Base-by-base conservation (phyloP, 495 filamentous ascomycete genomes). In the Hyaloscypha variabilis region DNA sequence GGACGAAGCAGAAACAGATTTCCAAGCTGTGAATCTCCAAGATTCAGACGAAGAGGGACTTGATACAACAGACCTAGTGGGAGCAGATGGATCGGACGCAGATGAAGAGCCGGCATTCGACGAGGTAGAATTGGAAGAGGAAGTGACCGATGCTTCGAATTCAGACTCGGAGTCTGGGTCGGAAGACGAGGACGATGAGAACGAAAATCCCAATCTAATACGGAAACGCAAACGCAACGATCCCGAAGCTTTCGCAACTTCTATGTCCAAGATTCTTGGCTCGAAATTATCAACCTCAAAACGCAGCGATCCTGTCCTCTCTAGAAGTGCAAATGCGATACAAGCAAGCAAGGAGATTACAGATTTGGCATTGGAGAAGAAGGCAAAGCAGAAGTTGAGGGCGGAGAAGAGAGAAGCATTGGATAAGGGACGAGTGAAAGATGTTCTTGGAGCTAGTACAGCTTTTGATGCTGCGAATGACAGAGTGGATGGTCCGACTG, bases 231-330 rank as follows among this genome's bases (percentile, higher is more conserved):
- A 97, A 75, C 91, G 93, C 67, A 94, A 97, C 75, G 94, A 99
- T 77, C 93, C 95, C 14, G 78, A 82, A 62, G 92, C 90, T 54
- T 97, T 99, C 78, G 91, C 93, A 8, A 93, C 87, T 25, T 94
- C 93, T 46, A 95, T 99, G 72, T 87, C 88, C 69, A 93, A 93
- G 72, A 98, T 99, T 77, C 83, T 99, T 24, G 82, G 84, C 31
- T 91, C 90, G 61, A 98, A 98, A 78, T 82, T 98, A 3, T 88
- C 93, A 0, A 87, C 84, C 8, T 83, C 88, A 17, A 89, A 91
- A 65, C 90, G 94, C 23, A 81, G 85, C 50, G 96, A 99, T 71
- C 96, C 95, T 0, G 91, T 98, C 28, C 84, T 99, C 13, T 90
- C 94, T 6, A 90, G 95, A 70, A 91, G 87, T 75, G 83, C 81